Evolutionary conservation across 495 filamentous ascomycete genomes (phyloP).

Genomic region (Ascodesmis nigricans): DNA sequence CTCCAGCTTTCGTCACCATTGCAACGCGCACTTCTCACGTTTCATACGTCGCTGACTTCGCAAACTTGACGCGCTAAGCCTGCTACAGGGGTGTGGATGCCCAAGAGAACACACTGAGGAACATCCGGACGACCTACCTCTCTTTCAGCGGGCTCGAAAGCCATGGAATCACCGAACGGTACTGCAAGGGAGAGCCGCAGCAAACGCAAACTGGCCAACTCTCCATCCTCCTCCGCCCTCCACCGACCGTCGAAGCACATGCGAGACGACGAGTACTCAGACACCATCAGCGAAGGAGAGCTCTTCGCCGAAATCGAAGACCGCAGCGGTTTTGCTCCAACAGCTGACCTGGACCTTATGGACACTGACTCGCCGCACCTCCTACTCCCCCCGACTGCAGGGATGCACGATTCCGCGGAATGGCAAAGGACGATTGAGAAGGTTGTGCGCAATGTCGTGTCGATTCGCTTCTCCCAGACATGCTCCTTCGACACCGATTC

Average conservation of each 20-base stretch:
- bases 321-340: not conserved
- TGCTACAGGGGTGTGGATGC: too few species aligned
- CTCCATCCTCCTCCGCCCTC: constrained; percentile 17
- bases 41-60: too few species aligned
- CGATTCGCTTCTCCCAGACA: constrained; percentile 96
- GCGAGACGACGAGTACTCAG: constrained; percentile 10
- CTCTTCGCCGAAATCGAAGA: not conserved
- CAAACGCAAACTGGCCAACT: constrained; percentile 41
- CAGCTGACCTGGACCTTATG: constrained; percentile 18
- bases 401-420: constrained; percentile 65
- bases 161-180: constrained; percentile 18
- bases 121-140: too few species aligned
- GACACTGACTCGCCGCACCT: constrained; percentile 30
- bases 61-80: too few species aligned
- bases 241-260: constrained; percentile 38
- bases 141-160: too few species aligned
- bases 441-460: constrained; percentile 82
- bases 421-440: constrained; percentile 93
- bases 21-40: too few species aligned
- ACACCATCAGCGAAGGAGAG: constrained; percentile 1
- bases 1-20: too few species aligned
- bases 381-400: constrained; percentile 24
- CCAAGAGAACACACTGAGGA: too few species aligned
- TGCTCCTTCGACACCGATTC: constrained; percentile 94
- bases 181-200: constrained; percentile 25